A percentile compares a stretch with the other conserved stretches of the same genome.
phyloP scores from a whole-genome alignment of 768 basidiomycete species.

The Termitomyces sp. region DNA sequence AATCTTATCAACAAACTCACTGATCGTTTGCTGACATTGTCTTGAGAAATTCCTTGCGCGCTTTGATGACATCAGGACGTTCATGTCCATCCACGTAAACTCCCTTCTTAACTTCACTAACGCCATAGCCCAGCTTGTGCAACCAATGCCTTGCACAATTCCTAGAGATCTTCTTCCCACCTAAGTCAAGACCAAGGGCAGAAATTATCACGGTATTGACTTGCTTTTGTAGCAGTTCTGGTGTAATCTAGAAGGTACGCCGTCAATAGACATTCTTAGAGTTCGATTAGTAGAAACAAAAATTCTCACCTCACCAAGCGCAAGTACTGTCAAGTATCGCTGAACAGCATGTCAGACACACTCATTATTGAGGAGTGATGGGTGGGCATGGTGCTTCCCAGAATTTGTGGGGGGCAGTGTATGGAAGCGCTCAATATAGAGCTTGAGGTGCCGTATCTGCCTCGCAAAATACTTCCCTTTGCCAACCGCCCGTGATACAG shows the following conservation, averaged over 20 bases:
- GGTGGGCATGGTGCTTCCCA: background rate
- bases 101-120: constrained; percentile 18
- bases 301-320: background rate
- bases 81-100: constrained; percentile 30
- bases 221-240: background rate
- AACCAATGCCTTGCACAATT: constrained; percentile 7
- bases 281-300: background rate
- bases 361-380: constrained; percentile 1
- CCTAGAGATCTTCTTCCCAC: background rate
- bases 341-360: background rate
- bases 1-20: background rate
- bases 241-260: background rate
- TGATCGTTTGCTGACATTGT: constrained; percentile 7
- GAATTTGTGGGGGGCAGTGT: background rate
- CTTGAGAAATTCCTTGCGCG: constrained; percentile 17
- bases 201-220: background rate
- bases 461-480: background rate
- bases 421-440: background rate
- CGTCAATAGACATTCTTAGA: background rate
- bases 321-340: background rate
- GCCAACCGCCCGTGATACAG: background rate
- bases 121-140: constrained; percentile 7
- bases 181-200: constrained; percentile 6
- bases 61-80: constrained; percentile 26
- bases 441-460: background rate